Evolutionary conservation across 805 yeast genomes (phyloP).

Genomic region (Yamadazyma tumulicola): DNA sequence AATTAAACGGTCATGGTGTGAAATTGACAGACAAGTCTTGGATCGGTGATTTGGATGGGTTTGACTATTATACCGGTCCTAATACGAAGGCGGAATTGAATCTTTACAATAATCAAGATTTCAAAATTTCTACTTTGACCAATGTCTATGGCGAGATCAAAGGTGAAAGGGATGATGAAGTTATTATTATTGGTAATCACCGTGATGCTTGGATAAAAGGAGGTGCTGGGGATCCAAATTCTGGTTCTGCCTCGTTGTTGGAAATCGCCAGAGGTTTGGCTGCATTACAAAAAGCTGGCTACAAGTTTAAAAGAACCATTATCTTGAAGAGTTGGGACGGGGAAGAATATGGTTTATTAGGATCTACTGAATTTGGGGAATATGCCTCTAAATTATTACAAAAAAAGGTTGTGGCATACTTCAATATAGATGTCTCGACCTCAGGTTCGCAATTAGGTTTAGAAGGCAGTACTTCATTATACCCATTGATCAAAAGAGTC

Average conservation of each 20-base stretch:
- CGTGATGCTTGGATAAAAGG: constrained; percentile 48
- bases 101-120: constrained; percentile 39
- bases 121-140: constrained; percentile 38
- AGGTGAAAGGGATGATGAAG: constrained; percentile 38
- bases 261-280: constrained; percentile 44
- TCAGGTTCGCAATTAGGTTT: constrained; percentile 48
- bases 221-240: constrained; percentile 46
- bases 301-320: constrained; percentile 36
- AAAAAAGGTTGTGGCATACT: constrained; percentile 45
- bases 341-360: constrained; percentile 49
- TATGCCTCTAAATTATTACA: constrained; percentile 37
- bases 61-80: constrained; percentile 40
- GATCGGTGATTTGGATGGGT: constrained; percentile 39
- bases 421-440: constrained; percentile 51
- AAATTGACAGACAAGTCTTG: constrained; percentile 26
- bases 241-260: constrained; percentile 41
- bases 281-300: constrained; percentile 33
- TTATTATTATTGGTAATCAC: constrained; percentile 42
- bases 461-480: constrained; percentile 56
- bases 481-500: constrained; percentile 40
- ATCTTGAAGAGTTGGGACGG: constrained; percentile 41
- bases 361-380: constrained; percentile 58
- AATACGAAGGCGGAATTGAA: constrained; percentile 32
- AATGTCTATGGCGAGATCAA: constrained; percentile 44
- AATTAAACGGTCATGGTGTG: constrained; percentile 38